Base-by-base conservation (phyloP, 2,329 filamentous ascomycete genomes). In the Domatiomyces globalis region DNA sequence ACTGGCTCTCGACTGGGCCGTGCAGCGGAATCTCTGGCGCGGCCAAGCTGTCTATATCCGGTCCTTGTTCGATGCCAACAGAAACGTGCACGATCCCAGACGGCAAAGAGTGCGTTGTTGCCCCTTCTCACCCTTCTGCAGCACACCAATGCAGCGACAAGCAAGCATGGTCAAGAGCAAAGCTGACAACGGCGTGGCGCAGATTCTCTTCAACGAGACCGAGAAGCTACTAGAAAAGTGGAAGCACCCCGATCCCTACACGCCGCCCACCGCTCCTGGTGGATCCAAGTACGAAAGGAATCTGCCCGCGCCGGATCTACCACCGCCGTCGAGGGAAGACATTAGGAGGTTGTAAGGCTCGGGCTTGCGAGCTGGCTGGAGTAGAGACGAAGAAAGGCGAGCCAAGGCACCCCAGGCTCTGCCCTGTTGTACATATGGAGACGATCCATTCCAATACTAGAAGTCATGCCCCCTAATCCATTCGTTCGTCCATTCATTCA, bases 201-300 rank as follows among this genome's bases (percentile, higher is more conserved):
- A 98, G 92, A 81, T 80, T 48, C 70, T 98, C 53, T 77, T 96
- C 59, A 79, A 81, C 56, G 88, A 95, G 71, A 90, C 92, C 4
- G 89, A 96, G 69, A 84, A 84, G 61, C 67, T 95, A 53, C 73
- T 98, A 56, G 81, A 92, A 63, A 85, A 83, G 69, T 98, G 90
- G 90, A 96, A 96, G 73, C 92, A 98, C 65, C 92, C 92, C 2
- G 92, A 98, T 67, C 89, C 92, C 29, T 96, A 95, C 67, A 75
- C 79, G 61, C 80, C 84, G 58, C 92, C 92, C 12, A 94, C 87
- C 43, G 90, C 92, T 42, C 92, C 92, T 9, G 92, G 92, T 77
- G 87, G 88, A 60, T 95, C 87, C 58, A 96, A 96, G 77, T 96
- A 85, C 70, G 92, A 96, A 72, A 80, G 92, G 67, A 98, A 98